These are phyloP conservation scores for Podospora pseudocomata DNA, from an alignment of 495 filamentous ascomycete species.

Conservation along the genomic window DNA sequence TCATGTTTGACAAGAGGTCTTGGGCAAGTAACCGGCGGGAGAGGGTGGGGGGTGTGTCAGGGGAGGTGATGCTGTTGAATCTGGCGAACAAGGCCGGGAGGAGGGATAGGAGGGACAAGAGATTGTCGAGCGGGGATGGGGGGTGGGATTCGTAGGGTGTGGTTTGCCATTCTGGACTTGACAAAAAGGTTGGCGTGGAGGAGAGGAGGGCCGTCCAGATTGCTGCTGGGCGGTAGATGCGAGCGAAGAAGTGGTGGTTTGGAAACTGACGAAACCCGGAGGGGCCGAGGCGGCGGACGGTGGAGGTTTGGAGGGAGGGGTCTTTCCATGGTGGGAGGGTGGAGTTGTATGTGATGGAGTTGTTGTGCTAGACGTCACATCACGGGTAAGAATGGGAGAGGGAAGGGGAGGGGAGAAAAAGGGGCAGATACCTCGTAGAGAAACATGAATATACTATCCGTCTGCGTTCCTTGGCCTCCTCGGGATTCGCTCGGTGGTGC, in stretches of 20 bases:
- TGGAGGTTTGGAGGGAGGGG: background rate
- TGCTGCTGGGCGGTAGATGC: constrained; percentile 43
- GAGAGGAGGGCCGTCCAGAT: constrained; percentile 43
- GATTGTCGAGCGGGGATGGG: constrained; percentile 40
- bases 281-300: constrained; percentile 28
- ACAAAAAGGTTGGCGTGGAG: constrained; percentile 41
- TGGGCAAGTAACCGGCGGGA: constrained; percentile 38
- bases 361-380: constrained; percentile 24
- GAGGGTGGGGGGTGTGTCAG: constrained; percentile 27
- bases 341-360: constrained; percentile 29
- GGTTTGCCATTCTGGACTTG: constrained; percentile 42
- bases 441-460: constrained; percentile 40
- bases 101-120: constrained; percentile 41
- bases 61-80: constrained; percentile 32
- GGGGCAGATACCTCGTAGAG: constrained; percentile 41
- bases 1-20: constrained; percentile 39
- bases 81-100: constrained; percentile 39
- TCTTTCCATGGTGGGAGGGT: constrained; percentile 15
- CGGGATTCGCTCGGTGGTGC: constrained; percentile 21
- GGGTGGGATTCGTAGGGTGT: constrained; percentile 44
- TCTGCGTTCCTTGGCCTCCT: constrained; percentile 7
- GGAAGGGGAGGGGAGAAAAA: background rate
- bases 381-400: background rate
- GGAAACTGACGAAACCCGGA: constrained; percentile 41
- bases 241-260: constrained; percentile 48